Evolutionary conservation across 2,329 filamentous ascomycete species (phyloP).

Genomic region (Eurotiales sp.): DNA sequence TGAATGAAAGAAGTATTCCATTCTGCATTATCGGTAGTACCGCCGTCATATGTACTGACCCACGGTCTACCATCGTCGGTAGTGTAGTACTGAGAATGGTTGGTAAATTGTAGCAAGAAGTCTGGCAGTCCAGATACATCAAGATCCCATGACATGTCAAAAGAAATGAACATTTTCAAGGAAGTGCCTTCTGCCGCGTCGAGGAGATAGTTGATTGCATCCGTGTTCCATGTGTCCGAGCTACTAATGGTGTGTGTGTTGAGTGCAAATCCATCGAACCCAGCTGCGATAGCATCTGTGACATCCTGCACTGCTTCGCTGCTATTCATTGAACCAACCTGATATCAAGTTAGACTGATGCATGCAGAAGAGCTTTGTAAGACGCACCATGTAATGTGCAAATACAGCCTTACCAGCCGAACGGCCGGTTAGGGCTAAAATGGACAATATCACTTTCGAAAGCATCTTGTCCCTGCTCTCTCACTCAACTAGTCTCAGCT

Average conservation of each 20-base stretch:
- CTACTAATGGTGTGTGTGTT: constrained; percentile 9
- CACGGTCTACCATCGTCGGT: constrained; percentile 9
- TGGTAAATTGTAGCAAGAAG: constrained; percentile 6
- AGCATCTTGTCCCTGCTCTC: constrained; percentile 1
- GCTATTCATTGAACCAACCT: constrained; percentile 6
- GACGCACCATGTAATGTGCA: constrained; percentile 13
- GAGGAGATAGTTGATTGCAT: constrained; percentile 9
- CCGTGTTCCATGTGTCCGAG: constrained; percentile 6
- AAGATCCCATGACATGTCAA: constrained; percentile 12
- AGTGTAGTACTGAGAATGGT: constrained; percentile 10
- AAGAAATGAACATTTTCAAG: constrained; percentile 12
- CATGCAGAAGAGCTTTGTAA: background rate
- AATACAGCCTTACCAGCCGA: constrained; percentile 10
- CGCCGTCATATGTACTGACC: constrained; percentile 10
- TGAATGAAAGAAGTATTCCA: background rate
- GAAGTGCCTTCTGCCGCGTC: background rate
- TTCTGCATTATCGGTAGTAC: background rate
- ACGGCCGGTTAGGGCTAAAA: constrained; percentile 7
- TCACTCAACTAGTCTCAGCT: background rate
- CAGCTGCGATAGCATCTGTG: constrained; percentile 9
- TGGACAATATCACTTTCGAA: background rate
- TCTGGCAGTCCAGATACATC: background rate
- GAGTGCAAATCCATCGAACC: constrained; percentile 13
- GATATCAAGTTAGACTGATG: background rate
- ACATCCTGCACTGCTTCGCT: constrained; percentile 6